A percentile compares a stretch with the other conserved stretches of the same genome.
Conservation (phyloP, 306 rosid genomes). For the Rubus idaeus region DNA sequence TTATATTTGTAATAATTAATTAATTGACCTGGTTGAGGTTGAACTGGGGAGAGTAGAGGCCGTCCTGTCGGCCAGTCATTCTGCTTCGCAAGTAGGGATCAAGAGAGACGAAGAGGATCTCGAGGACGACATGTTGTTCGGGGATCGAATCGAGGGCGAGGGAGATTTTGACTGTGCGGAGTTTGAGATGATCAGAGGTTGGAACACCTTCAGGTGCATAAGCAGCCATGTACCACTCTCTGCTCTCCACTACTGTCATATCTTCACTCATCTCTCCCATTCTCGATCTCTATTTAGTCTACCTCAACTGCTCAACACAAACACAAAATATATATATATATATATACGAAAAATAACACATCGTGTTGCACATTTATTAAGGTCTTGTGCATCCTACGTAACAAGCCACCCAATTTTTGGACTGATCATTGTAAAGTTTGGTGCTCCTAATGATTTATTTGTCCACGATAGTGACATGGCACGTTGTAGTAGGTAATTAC, state of each 20-base stretch:
- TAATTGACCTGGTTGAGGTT: slow-evolving; percentile 36
- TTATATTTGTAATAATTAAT: not conserved
- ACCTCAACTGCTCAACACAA: too few relatives aligned
- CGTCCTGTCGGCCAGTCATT: slow-evolving; percentile 49
- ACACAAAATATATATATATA: too few relatives aligned
- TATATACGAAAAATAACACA: too few relatives aligned
- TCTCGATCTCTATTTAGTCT: not conserved
- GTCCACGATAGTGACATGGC: too few relatives aligned
- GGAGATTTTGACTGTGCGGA: slow-evolving; percentile 35
- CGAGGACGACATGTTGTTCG: slow-evolving; percentile 32
- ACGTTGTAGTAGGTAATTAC: too few relatives aligned
- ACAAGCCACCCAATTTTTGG: too few relatives aligned
- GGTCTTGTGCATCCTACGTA: too few relatives aligned
- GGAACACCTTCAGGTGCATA: slow-evolving; percentile 56
- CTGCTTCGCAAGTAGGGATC: slow-evolving; percentile 53
- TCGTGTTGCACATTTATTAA: too few relatives aligned
- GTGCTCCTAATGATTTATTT: too few relatives aligned
- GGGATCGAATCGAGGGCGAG: slow-evolving; percentile 46
- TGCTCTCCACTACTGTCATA: slow-evolving; percentile 37
- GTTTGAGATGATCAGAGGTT: slow-evolving; percentile 47
- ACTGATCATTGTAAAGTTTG: too few relatives aligned
- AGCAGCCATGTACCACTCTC: slow-evolving; percentile 58
- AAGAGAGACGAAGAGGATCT: slow-evolving; percentile 43
- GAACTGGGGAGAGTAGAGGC: slow-evolving; percentile 35
- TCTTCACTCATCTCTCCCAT: not conserved